Conservation (phyloP, 495 filamentous ascomycete genomes). For the Immersiella caudata region DNA sequence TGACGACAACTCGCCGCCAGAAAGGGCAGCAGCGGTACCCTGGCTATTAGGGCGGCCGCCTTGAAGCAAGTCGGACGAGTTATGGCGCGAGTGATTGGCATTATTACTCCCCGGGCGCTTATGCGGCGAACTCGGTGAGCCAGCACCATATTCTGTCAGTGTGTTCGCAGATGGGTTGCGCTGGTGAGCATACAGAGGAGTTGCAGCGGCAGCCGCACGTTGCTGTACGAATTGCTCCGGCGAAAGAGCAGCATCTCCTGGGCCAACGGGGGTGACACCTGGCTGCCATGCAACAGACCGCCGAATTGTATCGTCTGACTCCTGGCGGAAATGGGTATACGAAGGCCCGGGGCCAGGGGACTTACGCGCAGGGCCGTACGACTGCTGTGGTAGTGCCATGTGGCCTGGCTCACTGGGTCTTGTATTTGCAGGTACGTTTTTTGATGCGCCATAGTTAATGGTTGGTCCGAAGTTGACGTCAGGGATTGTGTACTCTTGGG, state of each 20-base stretch:
- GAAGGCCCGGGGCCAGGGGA: slow-evolving; percentile 42
- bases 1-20: slow-evolving; percentile 58
- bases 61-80: slow-evolving; percentile 41
- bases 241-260: slow-evolving; percentile 43
- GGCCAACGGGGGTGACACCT: slow-evolving; percentile 50
- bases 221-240: slow-evolving; percentile 90
- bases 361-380: slow-evolving; percentile 48
- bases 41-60: slow-evolving; percentile 37
- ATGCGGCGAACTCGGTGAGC: slow-evolving; percentile 42
- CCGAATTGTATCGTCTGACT: slow-evolving; percentile 53
- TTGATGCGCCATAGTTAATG: slow-evolving; percentile 59
- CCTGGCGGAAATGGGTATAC: slow-evolving; percentile 44
- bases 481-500: slow-evolving; percentile 60
- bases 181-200: slow-evolving; percentile 58
- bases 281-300: slow-evolving; percentile 82
- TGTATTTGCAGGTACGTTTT: slow-evolving; percentile 27
- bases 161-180: slow-evolving; percentile 60
- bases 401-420: neutral
- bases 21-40: slow-evolving; percentile 36
- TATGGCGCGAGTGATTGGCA: slow-evolving; percentile 51
- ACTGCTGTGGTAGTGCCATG: slow-evolving; percentile 20
- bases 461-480: slow-evolving; percentile 88
- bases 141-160: slow-evolving; percentile 48
- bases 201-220: slow-evolving; percentile 59
- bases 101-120: slow-evolving; percentile 29